phyloP scores from a whole-genome alignment of 1,284 basidiomycete genomes.

The Ustilago nuda region DNA sequence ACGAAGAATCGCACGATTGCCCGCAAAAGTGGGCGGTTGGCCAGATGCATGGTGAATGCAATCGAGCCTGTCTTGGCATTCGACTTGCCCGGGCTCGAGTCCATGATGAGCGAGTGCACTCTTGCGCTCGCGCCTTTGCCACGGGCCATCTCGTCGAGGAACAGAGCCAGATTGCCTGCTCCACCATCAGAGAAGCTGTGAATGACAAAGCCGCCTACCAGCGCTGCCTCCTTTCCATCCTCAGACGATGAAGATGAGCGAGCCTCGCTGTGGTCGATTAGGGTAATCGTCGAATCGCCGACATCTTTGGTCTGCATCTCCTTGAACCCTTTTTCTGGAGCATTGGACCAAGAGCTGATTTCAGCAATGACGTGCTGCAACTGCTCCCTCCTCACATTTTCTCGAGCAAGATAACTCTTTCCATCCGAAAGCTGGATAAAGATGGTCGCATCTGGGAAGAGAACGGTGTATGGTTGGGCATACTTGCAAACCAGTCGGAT shows the following conservation, averaged over 20 bases:
- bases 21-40: constrained; percentile 40
- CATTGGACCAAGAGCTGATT: constrained; percentile 11
- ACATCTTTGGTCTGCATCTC: constrained; percentile 21
- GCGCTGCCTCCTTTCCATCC: constrained; percentile 4
- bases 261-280: constrained; percentile 41
- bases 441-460: constrained; percentile 59
- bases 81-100: constrained; percentile 56
- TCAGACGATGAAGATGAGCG: constrained; percentile 14
- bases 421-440: constrained; percentile 60
- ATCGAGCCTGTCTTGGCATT: constrained; percentile 41
- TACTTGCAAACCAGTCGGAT: constrained; percentile 63
- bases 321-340: background rate
- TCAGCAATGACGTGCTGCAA: constrained; percentile 31
- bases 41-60: constrained; percentile 59
- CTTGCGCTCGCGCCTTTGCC: constrained; percentile 13
- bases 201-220: constrained; percentile 26
- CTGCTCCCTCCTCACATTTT: constrained; percentile 23
- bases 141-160: constrained; percentile 39
- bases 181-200: constrained; percentile 62
- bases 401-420: constrained; percentile 44
- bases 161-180: constrained; percentile 47
- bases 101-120: constrained; percentile 51
- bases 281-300: constrained; percentile 46
- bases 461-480: constrained; percentile 53
- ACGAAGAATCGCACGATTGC: constrained; percentile 36